A percentile compares a stretch with the other conserved stretches of the same genome.
These are phyloP conservation scores for Yarrowia osloensis DNA, from an alignment of 805 yeast species.

Conservation along the genomic window DNA sequence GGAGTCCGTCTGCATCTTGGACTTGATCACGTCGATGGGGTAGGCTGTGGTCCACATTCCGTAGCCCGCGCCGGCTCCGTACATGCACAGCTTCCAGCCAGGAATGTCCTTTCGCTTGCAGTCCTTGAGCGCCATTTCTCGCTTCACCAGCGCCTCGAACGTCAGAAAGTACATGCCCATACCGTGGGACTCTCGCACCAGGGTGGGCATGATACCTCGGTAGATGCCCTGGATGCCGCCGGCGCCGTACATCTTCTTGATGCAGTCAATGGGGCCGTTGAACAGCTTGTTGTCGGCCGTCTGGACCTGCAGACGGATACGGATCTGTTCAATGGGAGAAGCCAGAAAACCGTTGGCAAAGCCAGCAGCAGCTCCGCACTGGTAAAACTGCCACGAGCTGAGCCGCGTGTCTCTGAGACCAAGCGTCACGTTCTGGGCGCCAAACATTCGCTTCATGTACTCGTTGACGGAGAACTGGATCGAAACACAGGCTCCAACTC, in stretches of 20 bases:
- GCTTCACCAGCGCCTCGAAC: conserved; percentile 82
- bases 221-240: conserved; percentile 66
- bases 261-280: conserved; percentile 74
- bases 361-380: conserved; percentile 91
- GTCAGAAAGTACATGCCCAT: conserved; percentile 83
- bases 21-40: conserved; percentile 90
- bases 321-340: conserved; percentile 90
- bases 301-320: conserved; percentile 92
- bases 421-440: conserved; percentile 46
- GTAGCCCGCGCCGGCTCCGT: conserved; percentile 90
- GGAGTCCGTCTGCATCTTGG: conserved; percentile 79
- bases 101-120: conserved; percentile 72
- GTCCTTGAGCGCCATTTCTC: conserved; percentile 54
- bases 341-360: conserved; percentile 86
- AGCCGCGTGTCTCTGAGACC: conserved; percentile 46
- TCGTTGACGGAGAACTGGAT: conserved; percentile 96
- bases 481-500: conserved; percentile 96
- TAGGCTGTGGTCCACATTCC: conserved; percentile 82
- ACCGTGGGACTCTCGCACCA: conserved; percentile 83
- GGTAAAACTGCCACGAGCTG: conserved; percentile 66
- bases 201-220: conserved; percentile 81
- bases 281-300: conserved; percentile 57
- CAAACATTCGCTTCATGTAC: conserved; percentile 81
- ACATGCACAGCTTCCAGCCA: conserved; percentile 80
- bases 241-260: conserved; percentile 55